phyloP scores from a whole-genome alignment of 1,284 basidiomycete species.

The Ceratobasidium sp. region DNA sequence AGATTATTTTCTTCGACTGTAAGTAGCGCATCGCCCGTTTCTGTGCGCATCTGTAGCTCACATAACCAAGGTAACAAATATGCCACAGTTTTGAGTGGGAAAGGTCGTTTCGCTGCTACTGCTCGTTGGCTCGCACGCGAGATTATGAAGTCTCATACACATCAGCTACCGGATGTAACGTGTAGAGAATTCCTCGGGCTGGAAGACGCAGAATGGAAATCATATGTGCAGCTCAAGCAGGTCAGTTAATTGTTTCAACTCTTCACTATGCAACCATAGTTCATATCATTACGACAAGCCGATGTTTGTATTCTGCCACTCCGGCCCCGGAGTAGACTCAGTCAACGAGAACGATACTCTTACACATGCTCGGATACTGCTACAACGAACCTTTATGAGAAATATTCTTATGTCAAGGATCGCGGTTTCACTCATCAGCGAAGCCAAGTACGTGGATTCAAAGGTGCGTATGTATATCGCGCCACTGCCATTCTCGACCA shows the following conservation, averaged over 20 bases:
- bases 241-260: conserved; percentile 48
- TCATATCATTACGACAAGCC: conserved; percentile 54
- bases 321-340: conserved; percentile 53
- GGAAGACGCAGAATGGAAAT: conserved; percentile 58
- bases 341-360: conserved; percentile 40
- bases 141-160: conserved; percentile 61
- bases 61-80: conserved; percentile 53
- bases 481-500: too few relatives aligned
- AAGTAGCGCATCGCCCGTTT: conserved; percentile 41
- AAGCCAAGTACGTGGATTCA: conserved; percentile 64
- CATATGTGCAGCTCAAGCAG: conserved; percentile 55
- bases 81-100: conserved; percentile 53
- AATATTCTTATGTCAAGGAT: conserved; percentile 58
- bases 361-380: conserved; percentile 52
- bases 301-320: conserved; percentile 69
- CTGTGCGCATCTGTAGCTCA: not conserved
- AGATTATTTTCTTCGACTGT: conserved; percentile 70
- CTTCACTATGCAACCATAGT: too few relatives aligned
- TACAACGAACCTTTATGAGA: conserved; percentile 60
- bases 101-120: conserved; percentile 49
- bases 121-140: conserved; percentile 62
- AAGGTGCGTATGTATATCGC: conserved; percentile 56
- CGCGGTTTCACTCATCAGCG: conserved; percentile 60
- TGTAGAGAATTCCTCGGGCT: conserved; percentile 57
- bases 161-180: conserved; percentile 46